Evolutionary conservation across 1,139 yeast species (phyloP).

Genomic region (Protomyces lactucae-debilis): DNA sequence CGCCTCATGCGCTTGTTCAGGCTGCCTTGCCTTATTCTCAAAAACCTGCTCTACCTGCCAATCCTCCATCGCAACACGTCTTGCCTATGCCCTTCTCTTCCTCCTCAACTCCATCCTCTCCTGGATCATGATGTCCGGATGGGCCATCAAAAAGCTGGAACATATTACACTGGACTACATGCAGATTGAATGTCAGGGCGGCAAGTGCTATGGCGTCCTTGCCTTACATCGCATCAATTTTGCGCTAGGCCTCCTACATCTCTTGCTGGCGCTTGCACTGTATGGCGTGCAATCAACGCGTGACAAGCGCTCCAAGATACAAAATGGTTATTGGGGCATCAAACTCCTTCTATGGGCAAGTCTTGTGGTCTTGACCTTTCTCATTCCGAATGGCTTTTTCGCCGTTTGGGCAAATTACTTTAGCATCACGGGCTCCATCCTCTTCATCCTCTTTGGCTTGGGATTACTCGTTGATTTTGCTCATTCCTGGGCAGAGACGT

Average conservation of each 20-base stretch:
- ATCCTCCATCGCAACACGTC: conserved; percentile 73
- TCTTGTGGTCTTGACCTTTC: conserved; percentile 59
- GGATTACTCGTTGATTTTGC: conserved; percentile 92
- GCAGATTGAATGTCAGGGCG: conserved; percentile 70
- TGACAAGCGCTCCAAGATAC: conserved; percentile 76
- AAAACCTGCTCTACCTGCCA: conserved; percentile 48
- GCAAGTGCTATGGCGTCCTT: conserved; percentile 85
- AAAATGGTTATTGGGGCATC: conserved; percentile 85
- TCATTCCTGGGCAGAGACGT: conserved; percentile 97
- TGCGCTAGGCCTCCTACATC: conserved; percentile 76
- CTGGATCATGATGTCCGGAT: conserved; percentile 86
- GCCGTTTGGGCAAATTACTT: conserved; percentile 87
- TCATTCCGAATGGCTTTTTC: conserved; percentile 82
- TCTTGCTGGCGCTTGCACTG: conserved; percentile 61
- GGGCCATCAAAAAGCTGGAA: conserved; percentile 70
- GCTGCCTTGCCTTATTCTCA: conserved; percentile 11
- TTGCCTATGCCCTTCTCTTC: conserved; percentile 76
- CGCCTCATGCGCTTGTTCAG: conserved; percentile 25
- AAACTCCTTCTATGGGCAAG: conserved; percentile 61
- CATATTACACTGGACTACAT: conserved; percentile 59
- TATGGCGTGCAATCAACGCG: conserved; percentile 71
- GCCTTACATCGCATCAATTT: conserved; percentile 82
- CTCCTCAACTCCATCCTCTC: conserved; percentile 74
- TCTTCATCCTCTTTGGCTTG: conserved; percentile 83
- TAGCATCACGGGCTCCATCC: conserved; percentile 75